Conservation (phyloP, 2,329 filamentous ascomycete species). For the Penicillium sp. region DNA sequence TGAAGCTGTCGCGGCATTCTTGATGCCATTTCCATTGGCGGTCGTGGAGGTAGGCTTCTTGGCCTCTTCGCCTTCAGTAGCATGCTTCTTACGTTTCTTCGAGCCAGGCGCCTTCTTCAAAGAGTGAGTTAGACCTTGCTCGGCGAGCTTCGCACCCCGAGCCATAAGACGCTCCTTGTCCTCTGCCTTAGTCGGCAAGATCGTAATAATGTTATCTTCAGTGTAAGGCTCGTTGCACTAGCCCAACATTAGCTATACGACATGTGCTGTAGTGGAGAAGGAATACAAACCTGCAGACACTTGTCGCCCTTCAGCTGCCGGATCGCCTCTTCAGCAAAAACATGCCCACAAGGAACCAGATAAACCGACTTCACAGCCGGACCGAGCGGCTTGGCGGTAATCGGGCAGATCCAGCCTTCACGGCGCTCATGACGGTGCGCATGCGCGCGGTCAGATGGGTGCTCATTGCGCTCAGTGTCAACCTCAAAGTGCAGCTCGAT, state of each 20-base stretch:
- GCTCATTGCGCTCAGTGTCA: conserved; percentile 41
- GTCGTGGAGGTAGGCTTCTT: conserved; percentile 35
- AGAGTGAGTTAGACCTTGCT: conserved; percentile 75
- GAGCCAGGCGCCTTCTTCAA: conserved; percentile 72
- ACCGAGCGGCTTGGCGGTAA: conserved; percentile 83
- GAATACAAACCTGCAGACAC: conserved; percentile 52
- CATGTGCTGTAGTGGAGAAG: neutral
- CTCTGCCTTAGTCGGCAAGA: conserved; percentile 67
- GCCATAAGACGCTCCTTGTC: conserved; percentile 68
- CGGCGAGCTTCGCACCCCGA: conserved; percentile 66
- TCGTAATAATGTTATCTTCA: conserved; percentile 73
- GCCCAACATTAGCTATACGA: conserved; percentile 1
- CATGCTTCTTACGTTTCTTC: conserved; percentile 74
- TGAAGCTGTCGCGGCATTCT: conserved; percentile 80
- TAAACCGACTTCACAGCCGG: conserved; percentile 79
- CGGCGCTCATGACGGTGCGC: conserved; percentile 37
- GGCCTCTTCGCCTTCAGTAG: conserved; percentile 38
- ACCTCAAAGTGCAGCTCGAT: conserved; percentile 77
- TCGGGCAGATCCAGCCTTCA: conserved; percentile 75
- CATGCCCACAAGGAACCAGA: conserved; percentile 90
- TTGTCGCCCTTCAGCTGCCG: conserved; percentile 69
- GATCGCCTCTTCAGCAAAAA: conserved; percentile 82
- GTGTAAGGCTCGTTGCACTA: conserved; percentile 75
- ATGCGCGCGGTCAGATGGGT: conserved; percentile 39
- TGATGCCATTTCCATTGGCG: conserved; percentile 61